Evolutionary conservation across 495 filamentous ascomycete species (phyloP), one percentile per base, ranked within the genome.

Genomic region (Bombardia bombarda): DNA sequence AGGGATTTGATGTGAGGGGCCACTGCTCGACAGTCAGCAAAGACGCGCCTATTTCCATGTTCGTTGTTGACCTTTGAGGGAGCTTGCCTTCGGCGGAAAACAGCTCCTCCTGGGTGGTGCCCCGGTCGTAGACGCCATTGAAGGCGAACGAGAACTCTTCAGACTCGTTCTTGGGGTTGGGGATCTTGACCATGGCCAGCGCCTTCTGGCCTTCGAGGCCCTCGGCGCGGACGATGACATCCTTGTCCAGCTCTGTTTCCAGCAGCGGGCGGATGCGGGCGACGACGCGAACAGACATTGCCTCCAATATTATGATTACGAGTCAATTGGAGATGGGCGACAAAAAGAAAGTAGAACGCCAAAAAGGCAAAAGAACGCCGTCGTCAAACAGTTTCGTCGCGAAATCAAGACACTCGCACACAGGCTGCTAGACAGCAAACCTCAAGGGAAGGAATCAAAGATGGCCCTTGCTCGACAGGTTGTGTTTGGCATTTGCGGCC

Each of bases 71-170:
- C n/a, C n/a, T n/a, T n/a, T n/a, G 43, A 36, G 34, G 43, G 28
- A 28, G 40, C 76, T 47, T 66, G 87, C 89, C 84, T 75, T 98
- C 92, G 10, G 80, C 75, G 36, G 89, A 83, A 53, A 95, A 98
- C 24, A 98, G 64, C 42, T 84, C 74, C 61, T 93, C 83, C 57
- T 98, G 92, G 7, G 84, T 77, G 2, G 84, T 80, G 33, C 75
- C 61, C 45, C 81, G 75, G 48, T 85, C 86, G 62, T 96, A 95
- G 28, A 96, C 90, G 33, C 85, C 77, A 71, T 89, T 95, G 76
- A 97, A 98, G 22, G 90, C 80, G 56, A 97, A 98, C 18, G 84
- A 84, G 62, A 90, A 98, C 45, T 86, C 82, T 57, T 98, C 92
- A 5, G 75, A 70, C 47, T 85, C 84, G 47, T 96, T 95, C 68